Evolutionary conservation across 345 rosid species (phyloP).

Genomic region (Camelina neglecta): DNA sequence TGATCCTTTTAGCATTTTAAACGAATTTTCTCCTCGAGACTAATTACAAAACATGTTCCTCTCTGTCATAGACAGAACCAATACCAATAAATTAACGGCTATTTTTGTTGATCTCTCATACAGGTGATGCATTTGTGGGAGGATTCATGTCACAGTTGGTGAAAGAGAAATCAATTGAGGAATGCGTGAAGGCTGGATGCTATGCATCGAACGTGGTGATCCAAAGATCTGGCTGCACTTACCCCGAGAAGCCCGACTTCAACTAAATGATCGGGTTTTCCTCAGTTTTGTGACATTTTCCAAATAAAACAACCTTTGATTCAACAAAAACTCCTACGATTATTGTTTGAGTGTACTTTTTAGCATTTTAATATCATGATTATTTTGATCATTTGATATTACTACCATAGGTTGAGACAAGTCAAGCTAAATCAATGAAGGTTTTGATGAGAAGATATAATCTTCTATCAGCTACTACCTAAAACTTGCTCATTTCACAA

Average conservation of each 20-base stretch:
- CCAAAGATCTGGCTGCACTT: constrained; percentile 97
- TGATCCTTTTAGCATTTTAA: neutral
- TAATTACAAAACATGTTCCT: neutral
- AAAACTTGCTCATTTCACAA: constrained; percentile 17
- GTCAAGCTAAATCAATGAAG: neutral
- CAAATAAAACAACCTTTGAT: constrained; percentile 26
- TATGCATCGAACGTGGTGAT: constrained; percentile 85
- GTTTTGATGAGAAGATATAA: neutral
- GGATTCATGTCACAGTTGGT: constrained; percentile 83
- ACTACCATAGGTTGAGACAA: neutral
- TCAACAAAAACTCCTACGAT: constrained; percentile 15
- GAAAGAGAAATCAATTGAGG: constrained; percentile 70
- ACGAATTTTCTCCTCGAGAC: neutral
- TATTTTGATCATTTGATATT: constrained; percentile 9
- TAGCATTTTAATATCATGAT: neutral
- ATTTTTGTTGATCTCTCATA: constrained; percentile 4
- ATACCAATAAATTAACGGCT: neutral
- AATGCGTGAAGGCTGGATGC: constrained; percentile 77
- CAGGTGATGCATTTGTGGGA: constrained; percentile 78
- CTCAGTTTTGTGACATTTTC: constrained; percentile 35
- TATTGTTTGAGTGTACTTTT: constrained; percentile 23
- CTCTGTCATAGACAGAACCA: neutral
- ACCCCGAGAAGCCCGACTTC: constrained; percentile 57
- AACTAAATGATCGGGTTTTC: constrained; percentile 34
- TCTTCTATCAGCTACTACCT: neutral